Evolutionary conservation across 1,284 basidiomycete genomes (phyloP).

Genomic region (Vanrija sp.): DNA sequence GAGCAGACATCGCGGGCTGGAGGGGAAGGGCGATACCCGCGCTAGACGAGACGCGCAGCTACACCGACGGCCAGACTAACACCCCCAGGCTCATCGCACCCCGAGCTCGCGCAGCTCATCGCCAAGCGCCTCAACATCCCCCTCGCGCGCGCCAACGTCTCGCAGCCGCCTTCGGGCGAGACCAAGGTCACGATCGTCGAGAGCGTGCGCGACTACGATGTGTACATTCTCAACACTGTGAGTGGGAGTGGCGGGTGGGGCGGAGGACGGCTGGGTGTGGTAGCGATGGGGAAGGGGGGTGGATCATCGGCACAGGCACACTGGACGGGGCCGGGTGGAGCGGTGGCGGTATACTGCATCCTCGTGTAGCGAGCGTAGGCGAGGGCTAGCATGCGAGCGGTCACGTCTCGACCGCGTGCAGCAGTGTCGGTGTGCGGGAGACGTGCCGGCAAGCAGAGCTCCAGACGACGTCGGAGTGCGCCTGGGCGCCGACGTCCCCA

Average conservation of each 20-base stretch:
- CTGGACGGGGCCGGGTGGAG: too few relatives aligned
- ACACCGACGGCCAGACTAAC: not conserved
- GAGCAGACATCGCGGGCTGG: too few relatives aligned
- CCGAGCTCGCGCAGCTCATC: constrained; percentile 89
- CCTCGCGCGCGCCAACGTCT: constrained; percentile 77
- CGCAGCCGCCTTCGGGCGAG: constrained; percentile 86
- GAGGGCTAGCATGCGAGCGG: too few relatives aligned
- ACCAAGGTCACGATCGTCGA: constrained; percentile 88
- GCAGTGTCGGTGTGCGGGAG: too few relatives aligned
- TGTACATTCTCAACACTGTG: constrained; percentile 94
- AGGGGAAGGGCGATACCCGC: not conserved
- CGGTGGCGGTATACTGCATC: too few relatives aligned
- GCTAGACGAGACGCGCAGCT: not conserved
- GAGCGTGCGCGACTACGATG: constrained; percentile 96
- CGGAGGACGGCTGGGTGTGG: not conserved
- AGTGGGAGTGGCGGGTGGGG: constrained; percentile 14
- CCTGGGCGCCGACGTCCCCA: not conserved
- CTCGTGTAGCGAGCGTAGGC: too few relatives aligned
- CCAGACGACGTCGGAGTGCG: not conserved
- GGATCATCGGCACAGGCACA: constrained; percentile 3
- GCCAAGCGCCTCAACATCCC: constrained; percentile 83
- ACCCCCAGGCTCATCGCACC: constrained; percentile 78
- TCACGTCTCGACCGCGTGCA: too few relatives aligned
- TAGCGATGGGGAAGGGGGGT: constrained; percentile 9
- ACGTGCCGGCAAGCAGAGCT: not conserved